A percentile compares a stretch with the other conserved stretches of the same genome.
These are phyloP conservation scores for Torulaspora indica DNA, from an alignment of 805 yeast genomes.

Conservation along the genomic window DNA sequence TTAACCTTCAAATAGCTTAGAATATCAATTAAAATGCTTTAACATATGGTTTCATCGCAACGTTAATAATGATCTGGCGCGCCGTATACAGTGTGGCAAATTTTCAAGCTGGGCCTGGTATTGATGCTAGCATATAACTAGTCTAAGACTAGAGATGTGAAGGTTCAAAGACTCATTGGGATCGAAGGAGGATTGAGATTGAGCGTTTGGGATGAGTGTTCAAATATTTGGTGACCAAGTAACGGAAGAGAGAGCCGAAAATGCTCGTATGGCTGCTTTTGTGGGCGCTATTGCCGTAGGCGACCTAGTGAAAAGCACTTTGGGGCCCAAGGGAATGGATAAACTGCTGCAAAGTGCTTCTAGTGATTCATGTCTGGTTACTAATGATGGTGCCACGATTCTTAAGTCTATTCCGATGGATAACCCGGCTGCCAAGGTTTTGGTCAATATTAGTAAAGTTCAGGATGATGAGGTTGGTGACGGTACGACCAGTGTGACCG, in stretches of 20 bases:
- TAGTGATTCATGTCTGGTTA: slow-evolving; percentile 71
- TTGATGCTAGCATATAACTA: background rate
- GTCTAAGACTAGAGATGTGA: background rate
- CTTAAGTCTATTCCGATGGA: slow-evolving; percentile 89
- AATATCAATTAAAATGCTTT: too few relatives aligned
- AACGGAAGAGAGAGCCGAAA: slow-evolving; percentile 95
- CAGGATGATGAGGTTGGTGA: slow-evolving; percentile 99
- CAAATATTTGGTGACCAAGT: slow-evolving; percentile 97
- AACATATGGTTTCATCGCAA: too few relatives aligned
- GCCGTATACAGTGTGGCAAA: background rate
- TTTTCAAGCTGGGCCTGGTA: background rate
- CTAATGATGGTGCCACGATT: slow-evolving; percentile 98
- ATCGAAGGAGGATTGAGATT: background rate
- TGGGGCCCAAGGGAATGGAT: slow-evolving; percentile 99
- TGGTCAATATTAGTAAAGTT: slow-evolving; percentile 90
- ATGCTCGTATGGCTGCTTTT: slow-evolving; percentile 94
- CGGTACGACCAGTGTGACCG: slow-evolving; percentile 96
- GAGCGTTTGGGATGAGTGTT: slow-evolving; percentile 42
- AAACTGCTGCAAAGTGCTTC: slow-evolving; percentile 84
- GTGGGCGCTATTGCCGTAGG: slow-evolving; percentile 99
- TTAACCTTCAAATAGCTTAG: background rate
- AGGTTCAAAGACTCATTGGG: background rate
- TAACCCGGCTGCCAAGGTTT: slow-evolving; percentile 94
- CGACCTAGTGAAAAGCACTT: slow-evolving; percentile 85
- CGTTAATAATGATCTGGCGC: background rate